Base-by-base conservation (phyloP, 2,329 filamentous ascomycete genomes). In the Cordyceps cicadae region DNA sequence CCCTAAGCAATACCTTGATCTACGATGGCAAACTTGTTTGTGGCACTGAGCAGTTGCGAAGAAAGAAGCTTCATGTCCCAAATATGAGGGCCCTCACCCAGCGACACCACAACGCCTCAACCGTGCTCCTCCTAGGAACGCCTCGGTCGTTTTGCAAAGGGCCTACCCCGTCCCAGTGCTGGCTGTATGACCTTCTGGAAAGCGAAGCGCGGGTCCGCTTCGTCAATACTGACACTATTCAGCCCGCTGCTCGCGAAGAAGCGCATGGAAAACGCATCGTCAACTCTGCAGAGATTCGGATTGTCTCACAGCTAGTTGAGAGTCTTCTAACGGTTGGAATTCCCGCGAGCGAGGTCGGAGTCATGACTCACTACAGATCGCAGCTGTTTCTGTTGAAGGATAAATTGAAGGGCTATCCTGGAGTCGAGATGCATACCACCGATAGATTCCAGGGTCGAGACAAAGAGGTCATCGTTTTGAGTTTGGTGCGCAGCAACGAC, bases 401-500 rank as follows among this genome's bases (percentile, higher is more conserved):
- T 63, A 81, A 80, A 12, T 82, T 96, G 39, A 83, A 84, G 37
- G 77, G 76, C 48, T 74, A 80, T 66, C 61, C 79, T 0, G 82
- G 83, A 2, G 86, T 99, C 1, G 94, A 99, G 74, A 92, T 97
- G 82, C 92, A 99, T 74, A 97, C 94, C 0, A 92, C 94, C 3
- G 94, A 99, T 74, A 91, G 93, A 50, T 99, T 96, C 73, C 94
- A 99, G 72, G 94, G 94, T 7, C 85, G 94, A 11, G 94, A 99
- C 75, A 99, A 99, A 71, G 92, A 96, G 69, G 87, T 96, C 3
- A 84, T 97, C 0, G 84, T 99, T 15, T 81, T 99, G 9, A 90
- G 86, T 60, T 87, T 96, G 34, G 94, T 97, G 15, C 84, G 94
- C 34, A 93, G 86, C 71, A 99, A 99, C 68, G 86, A 92, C 24